Evolutionary conservation across 306 rosid genomes (phyloP), one percentile per base, ranked within the genome.

Genomic region (Fagus crenata): DNA sequence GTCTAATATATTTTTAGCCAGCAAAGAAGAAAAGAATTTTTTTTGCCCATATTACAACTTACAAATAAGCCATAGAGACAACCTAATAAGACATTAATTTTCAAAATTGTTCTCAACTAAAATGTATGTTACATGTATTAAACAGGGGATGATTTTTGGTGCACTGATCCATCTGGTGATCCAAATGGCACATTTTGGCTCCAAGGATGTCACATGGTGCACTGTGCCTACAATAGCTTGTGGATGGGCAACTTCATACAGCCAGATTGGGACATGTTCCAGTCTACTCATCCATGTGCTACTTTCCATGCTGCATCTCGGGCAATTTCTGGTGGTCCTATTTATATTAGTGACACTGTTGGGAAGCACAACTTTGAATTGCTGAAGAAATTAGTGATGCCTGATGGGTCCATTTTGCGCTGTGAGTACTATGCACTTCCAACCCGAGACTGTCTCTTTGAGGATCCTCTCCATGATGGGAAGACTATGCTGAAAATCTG

Each of bases 241-340:
- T 95, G 99, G 98, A 95, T 95, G 97, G 97, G 97, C 0, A 95
- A 95, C 36, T 92, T 95, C 74, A 92, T 95, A 12, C 97, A 90
- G 76, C 97, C 99, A 1, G 99, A 95, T 15, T 95, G 99, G 99
- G 99, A 95, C 73, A 95, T 95, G 97, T 95, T 95, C 73, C 99
- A 95, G 60, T 90, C 97, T 0, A 92, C 97, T 28, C 99, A 95
- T 75, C 97, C 99, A 36, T 89, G 99, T 43, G 97, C 97, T 7
- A 88, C 91, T 6, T 95, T 95, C 75, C 99, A 95, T 58, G 99
- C 97, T 0, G 97, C 99, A 28, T 95, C 99, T 12, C 76, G 99
- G 54, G 97, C 99, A 72, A 95, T 95, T 40, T 92, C 99, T 18
- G 97, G 97, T 5, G 97, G 99, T 7, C 99, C 99, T 0, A 90